Evolutionary conservation across 192 early-diverging fungal genomes (phyloP), one percentile per base, ranked within the genome.

Genomic region (Coemansia sp.): DNA sequence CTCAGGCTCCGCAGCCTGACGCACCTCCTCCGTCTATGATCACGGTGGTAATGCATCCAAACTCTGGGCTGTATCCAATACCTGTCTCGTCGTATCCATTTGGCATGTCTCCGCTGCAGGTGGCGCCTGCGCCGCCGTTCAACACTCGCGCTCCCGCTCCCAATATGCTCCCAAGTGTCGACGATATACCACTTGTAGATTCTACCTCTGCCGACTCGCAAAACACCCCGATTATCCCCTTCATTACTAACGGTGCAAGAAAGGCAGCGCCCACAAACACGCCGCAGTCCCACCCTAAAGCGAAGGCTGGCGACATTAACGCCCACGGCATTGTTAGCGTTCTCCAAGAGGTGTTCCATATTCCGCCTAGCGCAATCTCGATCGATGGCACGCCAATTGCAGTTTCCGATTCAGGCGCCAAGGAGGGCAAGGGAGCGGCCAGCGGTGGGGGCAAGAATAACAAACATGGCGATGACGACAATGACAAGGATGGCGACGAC

Each of bases 281-380:
- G n/a, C 43, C 52, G 55, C 12, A 70, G n/a, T 24, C 61, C 3
- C 38, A 15, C 5, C 20, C 38, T 38, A 62, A 38, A 40, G 40
- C 31, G 27, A 46, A 72, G 15, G 62, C 63, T 5, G 63, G 62
- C 22, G 43, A 43, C 5, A 43, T 75, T 6, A 83, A 78, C 60
- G 70, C 76, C 16, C 69, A 36, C n/a, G 76, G 76, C 4, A 75
- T 83, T 33, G 81, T 76, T 38, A 75, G 73, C 39, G 62, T 83
- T 29, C 64, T 83, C 24, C 65, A 78, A 24, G 66, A 74, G 36
- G 70, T 83, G 7, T 71, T 78, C 69, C 72, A 83, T 24, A 74
- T 83, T 20, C 73, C 80, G 33, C 62, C 76, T 3, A 74, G 68
- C 29, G 76, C 73, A 13, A 78, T 83, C 38, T 78, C 76, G 7